phyloP scores from a whole-genome alignment of 169 alveolate genomes.

The Amoebophrya sp. region DNA sequence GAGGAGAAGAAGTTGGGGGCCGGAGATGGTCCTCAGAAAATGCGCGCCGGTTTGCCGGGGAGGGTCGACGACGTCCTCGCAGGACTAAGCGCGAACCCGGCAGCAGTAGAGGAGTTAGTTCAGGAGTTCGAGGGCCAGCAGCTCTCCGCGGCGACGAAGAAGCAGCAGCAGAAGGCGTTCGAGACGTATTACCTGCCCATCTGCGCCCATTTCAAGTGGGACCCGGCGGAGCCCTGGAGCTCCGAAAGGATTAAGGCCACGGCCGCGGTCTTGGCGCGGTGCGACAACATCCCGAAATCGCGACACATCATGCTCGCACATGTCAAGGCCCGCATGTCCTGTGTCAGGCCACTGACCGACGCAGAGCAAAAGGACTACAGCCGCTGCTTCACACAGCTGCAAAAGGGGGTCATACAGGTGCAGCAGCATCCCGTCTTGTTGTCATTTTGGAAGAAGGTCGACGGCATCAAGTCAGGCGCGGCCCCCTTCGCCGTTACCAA shows the following conservation, averaged over 20 bases:
- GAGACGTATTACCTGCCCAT: neutral
- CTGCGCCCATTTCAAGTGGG: neutral
- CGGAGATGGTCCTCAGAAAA: too few relatives aligned
- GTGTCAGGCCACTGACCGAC: neutral
- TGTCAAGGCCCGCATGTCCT: neutral
- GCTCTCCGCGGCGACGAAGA: neutral
- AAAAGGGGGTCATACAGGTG: neutral
- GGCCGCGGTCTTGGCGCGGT: neutral
- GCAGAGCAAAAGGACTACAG: neutral
- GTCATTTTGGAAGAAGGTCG: neutral
- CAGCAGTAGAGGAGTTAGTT: too few relatives aligned
- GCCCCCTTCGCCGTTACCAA: neutral
- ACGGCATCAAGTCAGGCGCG: neutral
- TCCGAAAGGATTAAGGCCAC: neutral
- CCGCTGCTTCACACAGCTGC: neutral
- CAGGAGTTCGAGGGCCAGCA: too few relatives aligned
- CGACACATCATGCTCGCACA: neutral
- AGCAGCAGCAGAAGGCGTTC: neutral
- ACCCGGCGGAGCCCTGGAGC: neutral
- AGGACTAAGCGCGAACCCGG: too few relatives aligned
- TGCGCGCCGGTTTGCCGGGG: too few relatives aligned
- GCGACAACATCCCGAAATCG: neutral
- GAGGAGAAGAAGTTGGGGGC: too few relatives aligned
- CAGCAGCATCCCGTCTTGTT: neutral
- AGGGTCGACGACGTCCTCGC: too few relatives aligned